Evolutionary conservation across 2,329 filamentous ascomycete genomes (phyloP).

Genomic region (Grosmannia serpens): DNA sequence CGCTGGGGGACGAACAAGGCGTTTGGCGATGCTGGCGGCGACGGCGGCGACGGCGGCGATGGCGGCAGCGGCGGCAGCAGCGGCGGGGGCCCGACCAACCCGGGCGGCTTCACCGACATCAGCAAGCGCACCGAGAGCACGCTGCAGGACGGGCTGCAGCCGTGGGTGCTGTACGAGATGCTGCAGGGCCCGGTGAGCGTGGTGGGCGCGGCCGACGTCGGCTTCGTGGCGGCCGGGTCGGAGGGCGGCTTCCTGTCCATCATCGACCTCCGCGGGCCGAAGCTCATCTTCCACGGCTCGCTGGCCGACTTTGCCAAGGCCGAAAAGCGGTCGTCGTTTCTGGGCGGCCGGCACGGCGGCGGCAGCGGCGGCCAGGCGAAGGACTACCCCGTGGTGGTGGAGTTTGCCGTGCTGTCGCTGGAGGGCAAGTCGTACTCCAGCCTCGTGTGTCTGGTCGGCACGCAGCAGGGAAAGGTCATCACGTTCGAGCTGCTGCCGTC

Average conservation of each 20-base stretch:
- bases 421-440: slow-evolving; percentile 95
- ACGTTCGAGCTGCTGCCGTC: slow-evolving; percentile 86
- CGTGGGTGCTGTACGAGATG: slow-evolving; percentile 71
- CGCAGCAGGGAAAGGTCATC: slow-evolving; percentile 67
- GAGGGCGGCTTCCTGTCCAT: slow-evolving; percentile 71
- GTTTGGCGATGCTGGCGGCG: slow-evolving; percentile 49
- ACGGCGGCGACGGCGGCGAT: slow-evolving; percentile 33
- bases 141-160: slow-evolving; percentile 58
- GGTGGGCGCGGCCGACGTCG: slow-evolving; percentile 77
- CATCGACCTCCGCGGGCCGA: slow-evolving; percentile 78
- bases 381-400: slow-evolving; percentile 72
- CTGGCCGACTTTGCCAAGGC: slow-evolving; percentile 63
- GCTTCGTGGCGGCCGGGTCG: slow-evolving; percentile 80
- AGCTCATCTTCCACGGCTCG: slow-evolving; percentile 66
- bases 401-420: slow-evolving; percentile 87
- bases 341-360: slow-evolving; percentile 37
- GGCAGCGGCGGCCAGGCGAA: slow-evolving; percentile 26
- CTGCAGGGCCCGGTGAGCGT: slow-evolving; percentile 71
- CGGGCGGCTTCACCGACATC: slow-evolving; percentile 65
- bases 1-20: slow-evolving; percentile 75
- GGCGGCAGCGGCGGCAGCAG: slow-evolving; percentile 14
- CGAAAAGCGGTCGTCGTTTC: slow-evolving; percentile 67
- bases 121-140: slow-evolving; percentile 56
- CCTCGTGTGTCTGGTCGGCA: slow-evolving; percentile 85
- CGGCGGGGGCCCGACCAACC: slow-evolving; percentile 32